Percentiles rank a stretch among this genome's conserved stretches.
Evolutionary conservation across 2,329 filamentous ascomycete genomes (phyloP).

Genomic region (Lachnellula occidentalis): DNA sequence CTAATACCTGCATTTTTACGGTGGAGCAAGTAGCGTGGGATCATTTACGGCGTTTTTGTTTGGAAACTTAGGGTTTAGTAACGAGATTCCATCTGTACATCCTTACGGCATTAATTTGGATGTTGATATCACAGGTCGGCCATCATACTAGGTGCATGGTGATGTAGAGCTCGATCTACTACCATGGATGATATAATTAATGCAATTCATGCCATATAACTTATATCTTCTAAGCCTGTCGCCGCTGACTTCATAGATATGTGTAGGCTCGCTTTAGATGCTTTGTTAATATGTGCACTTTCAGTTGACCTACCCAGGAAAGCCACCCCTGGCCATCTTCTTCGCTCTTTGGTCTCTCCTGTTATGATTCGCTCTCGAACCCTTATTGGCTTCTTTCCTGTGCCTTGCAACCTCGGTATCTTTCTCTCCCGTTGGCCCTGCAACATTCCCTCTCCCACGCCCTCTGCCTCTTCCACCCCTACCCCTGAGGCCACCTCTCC

Average conservation of each 20-base stretch:
- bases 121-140: background rate
- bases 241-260: too few species aligned
- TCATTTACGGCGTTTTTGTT: background rate
- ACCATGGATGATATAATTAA: background rate
- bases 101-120: background rate
- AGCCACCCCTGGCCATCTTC: slow-evolving; percentile 57
- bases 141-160: background rate
- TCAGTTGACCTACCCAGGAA: slow-evolving; percentile 23
- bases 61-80: background rate
- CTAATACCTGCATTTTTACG: background rate
- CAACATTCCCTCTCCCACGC: slow-evolving; percentile 51
- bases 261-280: too few species aligned
- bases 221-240: background rate
- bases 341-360: slow-evolving; percentile 64
- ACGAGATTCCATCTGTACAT: background rate
- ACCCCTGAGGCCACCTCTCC: slow-evolving; percentile 41
- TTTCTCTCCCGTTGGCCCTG: slow-evolving; percentile 61
- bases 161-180: too few species aligned
- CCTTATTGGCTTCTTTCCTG: slow-evolving; percentile 77
- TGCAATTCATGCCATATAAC: background rate
- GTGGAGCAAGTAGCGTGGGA: background rate
- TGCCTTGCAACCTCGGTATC: slow-evolving; percentile 66
- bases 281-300: too few species aligned
- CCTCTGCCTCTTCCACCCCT: slow-evolving; percentile 43
- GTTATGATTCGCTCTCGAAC: slow-evolving; percentile 80